Base-by-base conservation (phyloP, 164 flowering plant species). In the Piper longum region DNA sequence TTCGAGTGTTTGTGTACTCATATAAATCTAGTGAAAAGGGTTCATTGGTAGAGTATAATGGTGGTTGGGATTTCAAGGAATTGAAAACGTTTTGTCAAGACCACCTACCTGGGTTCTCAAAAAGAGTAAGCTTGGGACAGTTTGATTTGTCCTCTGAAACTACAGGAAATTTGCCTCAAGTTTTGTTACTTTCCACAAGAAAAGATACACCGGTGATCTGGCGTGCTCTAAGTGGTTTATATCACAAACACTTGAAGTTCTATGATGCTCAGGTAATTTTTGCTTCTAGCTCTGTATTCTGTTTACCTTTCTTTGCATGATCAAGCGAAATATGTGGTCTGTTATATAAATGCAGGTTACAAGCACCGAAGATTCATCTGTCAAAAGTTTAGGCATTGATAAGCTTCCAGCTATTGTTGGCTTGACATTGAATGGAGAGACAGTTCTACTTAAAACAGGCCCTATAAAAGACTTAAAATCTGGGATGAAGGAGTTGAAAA, bases 171-270 rank as follows among this genome's bases (percentile, higher is more conserved):
- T 69, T 81, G 40, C 96, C 96, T 42, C 78, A 74, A 62, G 87
- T 92, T 54, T 67, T 92, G 73, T 85, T 92, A 65, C 80, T 92
- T 62, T 89, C 98, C n/a, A 76, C 86, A 62, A 89, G 36, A 26
- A 92, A 83, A 62, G 87, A 83, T 65, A 89, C 96, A 26, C 96
- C 98, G 54, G 83, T 82, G 26, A 89, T 92, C 56, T 92, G 98
- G 98, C 91, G 93, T 73, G 87, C 72, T 59, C 87, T 92, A 14
- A 85, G 93, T 72, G 98, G 98, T 59, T 71, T 89, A 73, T 86
- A 78, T 67, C 87, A 41, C 72, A 86, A 78, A 62, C 86, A 79
- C 57, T 73, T 89, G 60, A 56, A 59, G 66, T 83, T 92, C 73
- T 82, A 79, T 71, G 93, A 92, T 74, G 79, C 79, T 11, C 71